Percentiles rank a stretch among this genome's conserved stretches.
phyloP scores from a whole-genome alignment of 352 stramenopile species.

The Pythium biforme region DNA sequence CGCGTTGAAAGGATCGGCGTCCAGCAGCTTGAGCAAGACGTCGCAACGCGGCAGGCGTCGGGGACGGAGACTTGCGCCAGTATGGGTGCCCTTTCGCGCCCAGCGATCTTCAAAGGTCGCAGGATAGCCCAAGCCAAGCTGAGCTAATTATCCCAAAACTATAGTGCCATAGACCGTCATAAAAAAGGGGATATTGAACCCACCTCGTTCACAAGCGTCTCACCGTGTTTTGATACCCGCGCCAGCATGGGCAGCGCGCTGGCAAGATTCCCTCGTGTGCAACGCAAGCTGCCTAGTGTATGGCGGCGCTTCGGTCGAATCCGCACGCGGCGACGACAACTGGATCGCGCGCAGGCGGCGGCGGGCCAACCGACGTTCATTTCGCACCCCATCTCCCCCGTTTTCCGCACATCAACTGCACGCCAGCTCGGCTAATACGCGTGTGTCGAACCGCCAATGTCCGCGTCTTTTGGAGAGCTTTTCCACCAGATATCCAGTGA shows the following conservation, averaged over 20 bases:
- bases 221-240: conserved; percentile 1
- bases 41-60: neutral
- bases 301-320: neutral
- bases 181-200: conserved; percentile 2
- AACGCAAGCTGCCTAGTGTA: neutral
- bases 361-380: no score
- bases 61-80: neutral
- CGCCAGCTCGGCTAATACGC: no score
- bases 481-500: no score
- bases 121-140: conserved; percentile 2
- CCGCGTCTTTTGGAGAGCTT: neutral
- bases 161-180: neutral
- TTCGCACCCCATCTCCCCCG: neutral
- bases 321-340: neutral
- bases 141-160: neutral
- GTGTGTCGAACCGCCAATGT: no score
- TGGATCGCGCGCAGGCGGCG: neutral
- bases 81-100: conserved; percentile 6
- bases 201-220: neutral
- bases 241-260: neutral
- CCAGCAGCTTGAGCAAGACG: neutral
- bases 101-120: conserved; percentile 20
- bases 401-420: conserved; percentile 1
- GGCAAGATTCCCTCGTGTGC: conserved; percentile 5
- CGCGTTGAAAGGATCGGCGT: no score